A percentile compares a stretch with the other conserved stretches of the same genome.
Evolutionary conservation across 345 rosid species (phyloP).

Genomic region (Gossypium sturtianum): DNA sequence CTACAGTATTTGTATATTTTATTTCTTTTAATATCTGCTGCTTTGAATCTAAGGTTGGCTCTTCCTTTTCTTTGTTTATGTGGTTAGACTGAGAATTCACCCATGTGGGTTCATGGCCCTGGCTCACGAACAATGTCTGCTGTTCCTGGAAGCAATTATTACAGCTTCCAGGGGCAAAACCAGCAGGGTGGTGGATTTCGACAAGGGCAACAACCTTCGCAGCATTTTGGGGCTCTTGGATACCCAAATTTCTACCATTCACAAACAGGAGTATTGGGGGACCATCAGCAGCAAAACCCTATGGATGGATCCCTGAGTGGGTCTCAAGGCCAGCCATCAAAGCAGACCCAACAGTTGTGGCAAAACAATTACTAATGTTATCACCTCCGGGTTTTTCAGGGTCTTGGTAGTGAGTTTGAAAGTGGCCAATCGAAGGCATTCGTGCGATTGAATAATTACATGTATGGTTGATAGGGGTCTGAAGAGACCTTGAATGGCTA

Average conservation of each 20-base stretch:
- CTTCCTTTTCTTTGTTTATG: slow-evolving; percentile 7
- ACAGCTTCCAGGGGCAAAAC: slow-evolving; percentile 84
- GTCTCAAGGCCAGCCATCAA: slow-evolving; percentile 72
- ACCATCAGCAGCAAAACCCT: slow-evolving; percentile 88
- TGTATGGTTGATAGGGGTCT: slow-evolving; percentile 19
- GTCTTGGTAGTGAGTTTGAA: slow-evolving; percentile 35
- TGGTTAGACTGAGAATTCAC: slow-evolving; percentile 73
- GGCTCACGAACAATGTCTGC: slow-evolving; percentile 75
- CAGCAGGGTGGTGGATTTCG: slow-evolving; percentile 75
- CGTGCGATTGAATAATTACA: slow-evolving; percentile 13
- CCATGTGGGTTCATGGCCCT: slow-evolving; percentile 79
- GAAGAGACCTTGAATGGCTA: slow-evolving; percentile 31
- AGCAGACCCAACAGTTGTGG: slow-evolving; percentile 90
- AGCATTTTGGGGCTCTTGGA: slow-evolving; percentile 70
- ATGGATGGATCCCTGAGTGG: slow-evolving; percentile 59
- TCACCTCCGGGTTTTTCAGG: slow-evolving; percentile 50
- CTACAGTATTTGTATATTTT: neutral
- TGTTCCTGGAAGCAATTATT: slow-evolving; percentile 66
- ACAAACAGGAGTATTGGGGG: slow-evolving; percentile 65
- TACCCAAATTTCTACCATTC: slow-evolving; percentile 86
- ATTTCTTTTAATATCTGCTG: neutral
- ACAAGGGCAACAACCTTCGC: slow-evolving; percentile 84
- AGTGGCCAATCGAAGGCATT: slow-evolving; percentile 32
- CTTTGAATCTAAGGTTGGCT: neutral
- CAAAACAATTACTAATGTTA: slow-evolving; percentile 72